Evolutionary conservation across 2,329 filamentous ascomycete species (phyloP).

Genomic region (Podosphaera xanthii): DNA sequence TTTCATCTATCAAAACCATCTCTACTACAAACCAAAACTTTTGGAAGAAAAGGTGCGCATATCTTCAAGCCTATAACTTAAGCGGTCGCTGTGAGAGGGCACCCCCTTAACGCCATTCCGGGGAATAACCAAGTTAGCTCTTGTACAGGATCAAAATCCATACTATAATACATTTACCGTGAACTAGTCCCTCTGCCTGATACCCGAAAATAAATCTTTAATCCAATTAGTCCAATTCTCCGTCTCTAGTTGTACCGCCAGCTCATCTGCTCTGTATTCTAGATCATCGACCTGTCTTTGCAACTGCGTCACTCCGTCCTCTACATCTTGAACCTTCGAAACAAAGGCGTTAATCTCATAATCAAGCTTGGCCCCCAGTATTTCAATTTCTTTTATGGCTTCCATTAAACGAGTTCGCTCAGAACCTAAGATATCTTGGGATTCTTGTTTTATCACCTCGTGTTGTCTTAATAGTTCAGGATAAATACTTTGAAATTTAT

Average conservation of each 20-base stretch:
- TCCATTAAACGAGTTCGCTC: slow-evolving; percentile 49
- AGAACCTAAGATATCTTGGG: slow-evolving; percentile 43
- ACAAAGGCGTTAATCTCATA: slow-evolving; percentile 73
- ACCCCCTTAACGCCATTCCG: too few relatives aligned
- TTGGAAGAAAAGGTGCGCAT: neutral
- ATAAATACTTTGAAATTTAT: slow-evolving; percentile 44
- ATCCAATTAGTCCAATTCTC: slow-evolving; percentile 17
- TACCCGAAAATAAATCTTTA: too few relatives aligned
- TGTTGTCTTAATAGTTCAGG: slow-evolving; percentile 48
- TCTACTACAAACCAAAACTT: neutral
- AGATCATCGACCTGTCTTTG: slow-evolving; percentile 54
- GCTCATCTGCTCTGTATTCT: slow-evolving; percentile 37
- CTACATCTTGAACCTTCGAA: slow-evolving; percentile 65
- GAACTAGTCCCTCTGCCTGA: too few relatives aligned
- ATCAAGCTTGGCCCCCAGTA: slow-evolving; percentile 63
- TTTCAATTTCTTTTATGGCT: slow-evolving; percentile 55
- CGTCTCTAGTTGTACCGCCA: slow-evolving; percentile 23
- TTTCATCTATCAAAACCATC: neutral
- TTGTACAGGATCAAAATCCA: too few relatives aligned
- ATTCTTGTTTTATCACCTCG: slow-evolving; percentile 40
- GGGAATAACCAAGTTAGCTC: too few relatives aligned
- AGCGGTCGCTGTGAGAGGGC: too few relatives aligned
- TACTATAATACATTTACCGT: too few relatives aligned
- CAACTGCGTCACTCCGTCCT: slow-evolving; percentile 60
- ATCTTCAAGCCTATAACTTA: too few relatives aligned